Conservation (phyloP, 1,139 yeast genomes). For the Candida sanyaensis region DNA sequence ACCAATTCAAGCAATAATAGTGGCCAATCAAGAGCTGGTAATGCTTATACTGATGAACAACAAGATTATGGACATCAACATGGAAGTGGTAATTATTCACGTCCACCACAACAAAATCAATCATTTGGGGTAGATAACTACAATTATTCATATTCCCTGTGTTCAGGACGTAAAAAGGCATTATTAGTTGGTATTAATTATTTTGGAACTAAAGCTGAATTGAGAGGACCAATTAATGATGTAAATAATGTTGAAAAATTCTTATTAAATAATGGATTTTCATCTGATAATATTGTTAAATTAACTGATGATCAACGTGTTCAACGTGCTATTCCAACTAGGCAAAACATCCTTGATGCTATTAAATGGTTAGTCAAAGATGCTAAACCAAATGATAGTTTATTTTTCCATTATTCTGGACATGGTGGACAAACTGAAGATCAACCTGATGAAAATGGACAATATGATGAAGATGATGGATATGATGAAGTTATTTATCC, state of each 20-base stretch:
- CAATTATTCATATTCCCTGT: constrained; percentile 70
- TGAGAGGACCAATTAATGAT: constrained; percentile 88
- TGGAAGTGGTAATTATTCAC: constrained; percentile 13
- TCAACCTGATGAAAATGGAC: constrained; percentile 28
- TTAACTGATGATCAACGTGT: constrained; percentile 76
- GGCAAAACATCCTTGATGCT: constrained; percentile 77
- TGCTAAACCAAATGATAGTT: constrained; percentile 84
- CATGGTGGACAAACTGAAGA: constrained; percentile 90
- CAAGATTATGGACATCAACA: constrained; percentile 13
- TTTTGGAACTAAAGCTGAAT: constrained; percentile 66
- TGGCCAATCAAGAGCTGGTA: constrained; percentile 6
- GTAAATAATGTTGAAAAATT: constrained; percentile 63
- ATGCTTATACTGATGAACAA: constrained; percentile 1
- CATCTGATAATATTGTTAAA: constrained; percentile 77
- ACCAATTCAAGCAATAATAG: background rate
- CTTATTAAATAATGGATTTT: constrained; percentile 65
- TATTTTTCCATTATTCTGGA: constrained; percentile 88
- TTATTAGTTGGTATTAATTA: constrained; percentile 86
- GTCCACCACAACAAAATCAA: constrained; percentile 36
- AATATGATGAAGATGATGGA: constrained; percentile 93
- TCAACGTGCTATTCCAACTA: constrained; percentile 69
- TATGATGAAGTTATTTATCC: constrained; percentile 91
- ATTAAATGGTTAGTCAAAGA: constrained; percentile 88
- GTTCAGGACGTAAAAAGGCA: constrained; percentile 79
- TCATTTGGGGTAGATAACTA: constrained; percentile 29